phyloP scores from a whole-genome alignment of 2,329 filamentous ascomycete genomes.

The Cladosporium sp. region DNA sequence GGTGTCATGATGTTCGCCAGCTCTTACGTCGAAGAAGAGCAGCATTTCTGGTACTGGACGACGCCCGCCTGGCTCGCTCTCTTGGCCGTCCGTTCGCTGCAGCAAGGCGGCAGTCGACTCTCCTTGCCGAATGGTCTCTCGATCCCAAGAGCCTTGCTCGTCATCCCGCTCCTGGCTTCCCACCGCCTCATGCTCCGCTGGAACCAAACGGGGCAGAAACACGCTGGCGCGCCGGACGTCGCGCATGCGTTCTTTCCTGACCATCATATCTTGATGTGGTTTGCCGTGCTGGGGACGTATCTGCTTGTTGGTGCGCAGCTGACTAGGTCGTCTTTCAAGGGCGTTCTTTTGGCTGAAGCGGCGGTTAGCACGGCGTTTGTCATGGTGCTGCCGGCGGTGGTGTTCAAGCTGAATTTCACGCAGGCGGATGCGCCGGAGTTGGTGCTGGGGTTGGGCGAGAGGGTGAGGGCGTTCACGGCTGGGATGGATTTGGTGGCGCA shows the following conservation, averaged over 20 bases:
- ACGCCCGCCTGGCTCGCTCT: conserved; percentile 58
- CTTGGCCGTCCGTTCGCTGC: conserved; percentile 23
- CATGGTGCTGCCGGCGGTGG: conserved; percentile 54
- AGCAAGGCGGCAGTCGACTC: conserved; percentile 1
- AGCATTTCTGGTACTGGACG: conserved; percentile 97
- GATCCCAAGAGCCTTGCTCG: not conserved
- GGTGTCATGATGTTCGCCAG: conserved; percentile 93
- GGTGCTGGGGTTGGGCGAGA: conserved; percentile 42
- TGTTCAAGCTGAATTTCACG: conserved; percentile 88
- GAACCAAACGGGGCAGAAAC: conserved; percentile 98
- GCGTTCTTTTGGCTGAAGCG: conserved; percentile 23
- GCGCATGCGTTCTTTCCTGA: conserved; percentile 62
- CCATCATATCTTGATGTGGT: conserved; percentile 66
- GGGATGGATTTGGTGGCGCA: conserved; percentile 29
- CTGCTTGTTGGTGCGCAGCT: conserved; percentile 49
- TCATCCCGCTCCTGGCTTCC: conserved; percentile 45
- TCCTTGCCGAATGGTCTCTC: not conserved
- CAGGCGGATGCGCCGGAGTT: conserved; percentile 76
- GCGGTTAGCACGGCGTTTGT: conserved; percentile 32
- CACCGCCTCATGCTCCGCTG: conserved; percentile 68
- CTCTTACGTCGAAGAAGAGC: conserved; percentile 96
- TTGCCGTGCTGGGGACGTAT: conserved; percentile 64
- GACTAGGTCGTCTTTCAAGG: conserved; percentile 24
- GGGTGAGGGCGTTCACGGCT: conserved; percentile 23
- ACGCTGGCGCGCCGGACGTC: conserved; percentile 83